Conservation (phyloP, 2,329 filamentous ascomycete species). For the Pseudonectria foliicola region DNA sequence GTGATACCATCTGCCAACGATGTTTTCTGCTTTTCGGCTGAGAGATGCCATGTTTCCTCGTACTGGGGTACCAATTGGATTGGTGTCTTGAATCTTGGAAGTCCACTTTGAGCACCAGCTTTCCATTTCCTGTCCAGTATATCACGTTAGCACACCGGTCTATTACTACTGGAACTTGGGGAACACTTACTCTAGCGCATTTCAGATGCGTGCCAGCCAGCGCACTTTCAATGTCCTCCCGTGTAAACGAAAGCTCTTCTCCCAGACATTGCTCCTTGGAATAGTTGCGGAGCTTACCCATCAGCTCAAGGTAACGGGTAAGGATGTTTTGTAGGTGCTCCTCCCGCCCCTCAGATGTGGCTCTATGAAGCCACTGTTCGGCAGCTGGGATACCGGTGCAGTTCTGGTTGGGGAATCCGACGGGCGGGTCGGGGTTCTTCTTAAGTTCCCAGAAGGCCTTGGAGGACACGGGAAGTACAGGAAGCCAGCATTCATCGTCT, state of each 20-base stretch:
- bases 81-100: neutral
- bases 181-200: neutral
- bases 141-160: fast-evolving
- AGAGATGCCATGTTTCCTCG: neutral
- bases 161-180: neutral
- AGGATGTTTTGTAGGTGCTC: conserved; percentile 5
- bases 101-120: neutral
- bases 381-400: conserved; percentile 7
- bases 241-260: neutral
- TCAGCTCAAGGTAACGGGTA: neutral
- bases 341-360: neutral
- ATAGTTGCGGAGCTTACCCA: conserved; percentile 3
- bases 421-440: fast-evolving
- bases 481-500: neutral
- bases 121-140: conserved; percentile 3
- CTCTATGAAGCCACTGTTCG: conserved; percentile 2
- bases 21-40: neutral
- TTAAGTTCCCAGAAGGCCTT: conserved; percentile 6
- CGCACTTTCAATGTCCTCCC: neutral
- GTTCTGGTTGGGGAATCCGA: neutral
- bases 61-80: neutral
- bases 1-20: neutral
- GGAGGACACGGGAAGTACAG: conserved; percentile 6
- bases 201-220: neutral
- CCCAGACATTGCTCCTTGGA: neutral